Base-by-base conservation (phyloP, 2,329 filamentous ascomycete genomes). In the Colletotrichum sp. region DNA sequence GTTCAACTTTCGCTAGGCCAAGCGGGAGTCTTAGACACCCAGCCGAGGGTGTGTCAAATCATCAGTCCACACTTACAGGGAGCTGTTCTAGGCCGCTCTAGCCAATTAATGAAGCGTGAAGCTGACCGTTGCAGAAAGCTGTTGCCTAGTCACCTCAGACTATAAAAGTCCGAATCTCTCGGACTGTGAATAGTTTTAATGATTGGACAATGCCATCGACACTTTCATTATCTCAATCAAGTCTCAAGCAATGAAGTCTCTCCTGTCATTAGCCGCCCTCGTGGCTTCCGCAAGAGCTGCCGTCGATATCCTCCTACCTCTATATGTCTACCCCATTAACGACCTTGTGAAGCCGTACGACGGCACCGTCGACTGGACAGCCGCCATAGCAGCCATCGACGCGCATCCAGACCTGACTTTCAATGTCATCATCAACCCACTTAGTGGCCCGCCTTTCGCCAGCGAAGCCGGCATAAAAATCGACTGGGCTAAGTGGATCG, bases 401-500 rank as follows among this genome's bases (percentile, higher is more conserved):
- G 69, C 61, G 2, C 69, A 71, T 8, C 69, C 69, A 1, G 69
- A 67, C 1, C 43, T 71, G 15, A 71, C 24, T 7, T 71, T 71
- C 24, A 71, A 71, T 21, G 32, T 71, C 9, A 71, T 71, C 9
- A 67, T 71, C 48, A 71, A 71, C 5, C 69, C 60, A 8, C 24
- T 57, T 3, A 71, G 60, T 8, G 69, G 69, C 4, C 69, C 61
- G 16, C 69, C 69, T 6, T 67, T 71, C 30, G 32, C 60, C n/a
- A 57, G 30, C 7, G 60, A 71, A 28, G 43, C 34, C 7, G 69
- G 69, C 1, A 71, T 66, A 13, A 71, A 71, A 30, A 71, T 66
- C 21, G 69, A 71, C 43, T 71, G 69, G 69, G 69, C 69, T 2
- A 48, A 43, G 30, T 71, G 69, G 69, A 66, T 71, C 18, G 69